Evolutionary conservation across 179 eudicot species (phyloP), one percentile per base, ranked within the genome.

Genomic region (Silene coronaria): DNA sequence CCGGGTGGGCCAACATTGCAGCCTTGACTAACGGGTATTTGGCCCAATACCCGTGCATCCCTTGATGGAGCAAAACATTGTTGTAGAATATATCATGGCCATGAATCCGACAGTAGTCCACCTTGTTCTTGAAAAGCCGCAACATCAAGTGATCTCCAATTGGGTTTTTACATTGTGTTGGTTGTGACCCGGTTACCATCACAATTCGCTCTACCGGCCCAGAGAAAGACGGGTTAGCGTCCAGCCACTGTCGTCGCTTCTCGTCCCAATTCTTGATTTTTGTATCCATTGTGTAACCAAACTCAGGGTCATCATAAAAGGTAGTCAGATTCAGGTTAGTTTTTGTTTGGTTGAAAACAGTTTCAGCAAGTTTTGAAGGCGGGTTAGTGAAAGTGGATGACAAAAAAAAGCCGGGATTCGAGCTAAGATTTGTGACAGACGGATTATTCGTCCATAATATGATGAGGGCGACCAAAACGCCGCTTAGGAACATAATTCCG

Each of bases 1-100:
- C 87, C 58, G 85, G 85, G 72, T 85, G 85, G 72, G 84, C 84
- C 71, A 80, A 23, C 85, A 85, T 85, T 1, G 85, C 84, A 11
- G 87, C 79, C 74, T 73, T 69, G 13, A 82, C 75, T 26, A 59
- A 70, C 27, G 85, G 83, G 36, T 80, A 75, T 76, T 86, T 86
- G 24, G 86, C 85, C 89, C 89, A 84, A 28, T 17, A 82, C 19
- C 70, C 61, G 71, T 45, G 60, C 89, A 87, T 84, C 24, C 78
- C 76, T 4, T 84, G 86, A 71, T 84, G 76, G 22, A 87, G 73
- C 57, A 83, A 12, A 11, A 73, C 86, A 34, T 65, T 83, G 75
- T 83, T 83, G 73, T 83, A 77, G 61, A 77, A 83, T 5, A 83
- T 55, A 16, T 80, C 82, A 59, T 75, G 79, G 0, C 86, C 84